A percentile compares a stretch with the other conserved stretches of the same genome.
These are phyloP conservation scores for Mortierella sp. DNA, from an alignment of 371 early-diverging fungal species.

Conservation along the genomic window DNA sequence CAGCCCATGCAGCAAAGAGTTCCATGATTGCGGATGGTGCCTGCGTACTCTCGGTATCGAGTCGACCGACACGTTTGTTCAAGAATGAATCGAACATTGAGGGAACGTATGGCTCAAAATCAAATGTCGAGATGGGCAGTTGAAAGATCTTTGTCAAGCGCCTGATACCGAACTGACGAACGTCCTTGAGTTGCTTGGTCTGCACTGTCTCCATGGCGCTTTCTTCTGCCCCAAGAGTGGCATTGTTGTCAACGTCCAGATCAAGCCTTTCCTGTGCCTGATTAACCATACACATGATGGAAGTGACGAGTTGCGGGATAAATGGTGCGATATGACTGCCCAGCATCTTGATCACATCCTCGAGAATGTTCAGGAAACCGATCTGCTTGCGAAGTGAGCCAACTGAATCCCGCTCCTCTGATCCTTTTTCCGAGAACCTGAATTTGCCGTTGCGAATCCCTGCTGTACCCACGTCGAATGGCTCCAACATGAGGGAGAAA, in stretches of 20 bases:
- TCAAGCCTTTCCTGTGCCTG: conserved; percentile 58
- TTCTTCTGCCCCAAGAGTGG: conserved; percentile 47
- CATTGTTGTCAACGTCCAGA: conserved; percentile 50
- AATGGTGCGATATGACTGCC: conserved; percentile 75
- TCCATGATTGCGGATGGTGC: conserved; percentile 81
- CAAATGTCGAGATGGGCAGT: conserved; percentile 69
- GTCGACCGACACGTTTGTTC: conserved; percentile 71
- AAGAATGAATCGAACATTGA: conserved; percentile 79
- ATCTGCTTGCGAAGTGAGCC: conserved; percentile 74
- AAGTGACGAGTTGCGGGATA: conserved; percentile 72
- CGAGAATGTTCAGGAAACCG: conserved; percentile 81
- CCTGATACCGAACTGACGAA: conserved; percentile 77
- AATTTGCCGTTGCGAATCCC: conserved; percentile 15
- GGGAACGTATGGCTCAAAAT: conserved; percentile 79
- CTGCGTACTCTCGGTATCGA: conserved; percentile 87
- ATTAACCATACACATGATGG: conserved; percentile 76
- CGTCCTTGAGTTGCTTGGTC: conserved; percentile 63
- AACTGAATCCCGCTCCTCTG: conserved; percentile 48
- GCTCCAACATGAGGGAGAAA: conserved; percentile 81
- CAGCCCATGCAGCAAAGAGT: conserved; percentile 83
- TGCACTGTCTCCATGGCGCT: conserved; percentile 33
- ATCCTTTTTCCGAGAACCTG: conserved; percentile 27
- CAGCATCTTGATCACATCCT: conserved; percentile 87
- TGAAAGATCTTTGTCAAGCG: conserved; percentile 83
- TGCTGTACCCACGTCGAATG: conserved; percentile 63